Percentiles rank a stretch among this genome's conserved stretches.
Conservation (phyloP, 148 eudicot species). For the Camellia japonica region DNA sequence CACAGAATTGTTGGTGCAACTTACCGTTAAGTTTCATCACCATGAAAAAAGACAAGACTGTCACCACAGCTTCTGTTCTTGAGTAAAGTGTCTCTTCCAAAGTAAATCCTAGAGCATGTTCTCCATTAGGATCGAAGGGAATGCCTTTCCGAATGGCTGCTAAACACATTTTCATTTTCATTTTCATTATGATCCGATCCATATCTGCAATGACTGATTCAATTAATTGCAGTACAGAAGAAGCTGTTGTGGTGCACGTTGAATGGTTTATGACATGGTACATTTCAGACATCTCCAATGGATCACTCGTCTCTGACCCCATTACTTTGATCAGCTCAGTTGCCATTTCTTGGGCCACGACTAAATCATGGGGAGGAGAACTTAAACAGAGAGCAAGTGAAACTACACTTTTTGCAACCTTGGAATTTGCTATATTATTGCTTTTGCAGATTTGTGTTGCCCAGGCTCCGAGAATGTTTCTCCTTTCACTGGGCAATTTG, state of each 20-base stretch:
- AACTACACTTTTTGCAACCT: slow-evolving; percentile 44
- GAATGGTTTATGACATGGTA: slow-evolving; percentile 40
- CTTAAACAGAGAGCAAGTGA: slow-evolving; percentile 24
- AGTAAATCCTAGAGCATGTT: slow-evolving; percentile 22
- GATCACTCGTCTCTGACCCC: slow-evolving; percentile 34
- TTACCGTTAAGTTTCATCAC: slow-evolving; percentile 48
- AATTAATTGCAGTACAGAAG: slow-evolving; percentile 37
- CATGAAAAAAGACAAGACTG: slow-evolving; percentile 45
- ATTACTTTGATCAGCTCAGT: slow-evolving; percentile 30
- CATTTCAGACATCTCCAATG: slow-evolving; percentile 31
- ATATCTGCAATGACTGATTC: slow-evolving; percentile 43
- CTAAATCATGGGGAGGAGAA: slow-evolving; percentile 45
- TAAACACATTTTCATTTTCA: slow-evolving; percentile 32
- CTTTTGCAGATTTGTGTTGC: slow-evolving; percentile 39
- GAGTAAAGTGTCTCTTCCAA: slow-evolving; percentile 44
- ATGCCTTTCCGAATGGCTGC: slow-evolving; percentile 20
- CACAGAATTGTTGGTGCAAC: neutral
- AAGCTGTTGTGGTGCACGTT: slow-evolving; percentile 33
- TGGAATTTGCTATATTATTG: slow-evolving; percentile 29
- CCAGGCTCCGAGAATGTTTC: slow-evolving; percentile 42
- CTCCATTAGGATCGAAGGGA: slow-evolving; percentile 23
- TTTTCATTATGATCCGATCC: slow-evolving; percentile 41
- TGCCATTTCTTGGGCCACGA: slow-evolving; percentile 46
- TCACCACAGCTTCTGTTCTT: slow-evolving; percentile 47
- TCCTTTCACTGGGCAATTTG: slow-evolving; percentile 32